A percentile compares a stretch with the other conserved stretches of the same genome.
These are phyloP conservation scores for Termitomyces sp. DNA, from an alignment of 768 basidiomycete species.

Conservation along the genomic window DNA sequence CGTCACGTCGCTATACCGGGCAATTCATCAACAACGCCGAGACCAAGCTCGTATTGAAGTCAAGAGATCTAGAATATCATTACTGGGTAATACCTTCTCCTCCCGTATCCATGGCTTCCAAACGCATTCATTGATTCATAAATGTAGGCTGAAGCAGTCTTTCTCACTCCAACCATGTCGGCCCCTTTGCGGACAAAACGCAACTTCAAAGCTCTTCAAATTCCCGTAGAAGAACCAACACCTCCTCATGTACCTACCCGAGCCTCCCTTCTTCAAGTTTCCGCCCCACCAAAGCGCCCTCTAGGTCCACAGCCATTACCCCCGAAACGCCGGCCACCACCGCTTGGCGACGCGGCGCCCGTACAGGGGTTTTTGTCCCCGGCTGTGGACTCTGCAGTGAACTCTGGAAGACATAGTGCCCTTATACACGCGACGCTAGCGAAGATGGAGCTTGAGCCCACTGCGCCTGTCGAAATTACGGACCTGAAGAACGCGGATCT, in stretches of 20 bases:
- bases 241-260: background rate
- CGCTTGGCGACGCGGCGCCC: constrained; percentile 50
- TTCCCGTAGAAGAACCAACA: constrained; percentile 48
- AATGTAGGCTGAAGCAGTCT: background rate
- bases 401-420: constrained; percentile 54
- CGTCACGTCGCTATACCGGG: background rate
- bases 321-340: constrained; percentile 59
- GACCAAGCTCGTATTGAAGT: background rate
- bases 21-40: background rate
- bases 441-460: constrained; percentile 77
- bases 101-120: background rate
- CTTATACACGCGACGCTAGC: constrained; percentile 75
- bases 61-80: background rate
- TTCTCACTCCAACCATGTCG: background rate
- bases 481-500: constrained; percentile 87
- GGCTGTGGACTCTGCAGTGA: constrained; percentile 5
- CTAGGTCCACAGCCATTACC: constrained; percentile 10
- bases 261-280: constrained; percentile 20
- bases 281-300: constrained; percentile 33
- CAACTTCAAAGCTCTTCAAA: constrained; percentile 83
- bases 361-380: constrained; percentile 13
- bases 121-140: background rate
- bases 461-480: constrained; percentile 69
- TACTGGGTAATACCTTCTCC: background rate
- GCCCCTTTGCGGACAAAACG: constrained; percentile 79